Evolutionary conservation across 495 filamentous ascomycete species (phyloP), one percentile per base, ranked within the genome.

Genomic region (Aspergillus homomorphus): DNA sequence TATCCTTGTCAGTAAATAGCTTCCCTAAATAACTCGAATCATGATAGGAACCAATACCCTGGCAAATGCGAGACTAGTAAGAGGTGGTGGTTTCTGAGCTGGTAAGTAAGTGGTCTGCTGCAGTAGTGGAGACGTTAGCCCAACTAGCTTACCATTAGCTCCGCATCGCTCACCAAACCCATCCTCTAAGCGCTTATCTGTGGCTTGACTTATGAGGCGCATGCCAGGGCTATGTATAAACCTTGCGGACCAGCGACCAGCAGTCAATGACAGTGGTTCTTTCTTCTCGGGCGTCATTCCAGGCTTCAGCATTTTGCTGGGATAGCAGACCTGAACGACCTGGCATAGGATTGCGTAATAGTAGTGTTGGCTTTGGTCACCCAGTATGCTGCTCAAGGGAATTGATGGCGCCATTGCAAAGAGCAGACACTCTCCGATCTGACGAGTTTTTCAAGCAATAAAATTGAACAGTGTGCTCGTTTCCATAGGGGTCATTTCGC

Each of bases 121-220:
- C 45, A 46, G 45, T 46, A 46, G 45, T 46, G 6, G 19, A 46
- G 45, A 46, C 45, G 45, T n/a, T 46, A 19, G 45, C 22, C 19
- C 7, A 8, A 22, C 22, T 46, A 46, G 45, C 19, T 9, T 22
- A 19, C 7, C 45, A 8, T 22, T 46, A 46, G 45, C 45, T 9
- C 18, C 2, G 19, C 22, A 3, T 46, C 21, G 45, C 19, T 23
- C 22, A 19, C 18, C 45, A 46, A 16, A 3, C 45, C 8, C 9
- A 19, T 12, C 45, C 9, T 19, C 4, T n/a, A 46, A 22, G 45
- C 45, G 33, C 33, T 38, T 38, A 38, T 14, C 6, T 46, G 45
- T 46, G 45, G 45, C 45, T 46, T 22, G 22, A 51, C 23, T n/a
- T 18, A 10, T 3, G 15, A 4, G 15, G 48, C 16, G 46, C 6